Conservation (phyloP, 179 eudicot species). For the Sideroxylon spinosum region DNA sequence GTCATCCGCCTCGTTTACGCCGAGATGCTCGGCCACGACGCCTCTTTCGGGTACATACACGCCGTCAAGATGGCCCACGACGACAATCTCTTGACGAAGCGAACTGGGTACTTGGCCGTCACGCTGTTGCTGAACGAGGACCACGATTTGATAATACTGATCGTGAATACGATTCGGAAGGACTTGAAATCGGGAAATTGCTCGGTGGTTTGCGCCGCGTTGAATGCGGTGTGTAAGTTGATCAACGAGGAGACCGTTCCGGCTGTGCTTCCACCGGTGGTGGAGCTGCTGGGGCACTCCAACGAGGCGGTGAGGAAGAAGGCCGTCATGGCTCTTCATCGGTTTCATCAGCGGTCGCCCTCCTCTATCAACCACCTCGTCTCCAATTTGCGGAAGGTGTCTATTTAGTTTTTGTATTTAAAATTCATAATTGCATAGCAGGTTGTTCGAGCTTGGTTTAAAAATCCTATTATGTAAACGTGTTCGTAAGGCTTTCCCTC, state of each 20-base stretch:
- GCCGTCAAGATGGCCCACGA: constrained; percentile 97
- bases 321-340: constrained; percentile 93
- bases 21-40: constrained; percentile 95
- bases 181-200: constrained; percentile 88
- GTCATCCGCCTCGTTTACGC: constrained; percentile 71
- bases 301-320: constrained; percentile 94
- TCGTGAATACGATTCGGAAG: constrained; percentile 96
- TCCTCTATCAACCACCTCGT: constrained; percentile 69
- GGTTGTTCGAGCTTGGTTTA: too few relatives aligned
- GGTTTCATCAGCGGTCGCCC: constrained; percentile 77
- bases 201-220: constrained; percentile 80
- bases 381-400: constrained; percentile 78
- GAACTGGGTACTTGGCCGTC: constrained; percentile 92
- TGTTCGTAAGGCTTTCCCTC: too few relatives aligned
- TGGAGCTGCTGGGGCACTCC: constrained; percentile 68
- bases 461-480: too few relatives aligned
- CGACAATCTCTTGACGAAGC: constrained; percentile 50
- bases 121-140: constrained; percentile 83
- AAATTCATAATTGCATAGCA: too few relatives aligned
- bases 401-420: too few relatives aligned
- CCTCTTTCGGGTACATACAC: constrained; percentile 82
- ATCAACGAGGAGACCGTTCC: constrained; percentile 96
- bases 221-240: constrained; percentile 82
- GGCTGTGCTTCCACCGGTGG: constrained; percentile 85
- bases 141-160: constrained; percentile 82